Conservation (phyloP, 192 early-diverging fungal species). For the Chytriomyces hyalinus region DNA sequence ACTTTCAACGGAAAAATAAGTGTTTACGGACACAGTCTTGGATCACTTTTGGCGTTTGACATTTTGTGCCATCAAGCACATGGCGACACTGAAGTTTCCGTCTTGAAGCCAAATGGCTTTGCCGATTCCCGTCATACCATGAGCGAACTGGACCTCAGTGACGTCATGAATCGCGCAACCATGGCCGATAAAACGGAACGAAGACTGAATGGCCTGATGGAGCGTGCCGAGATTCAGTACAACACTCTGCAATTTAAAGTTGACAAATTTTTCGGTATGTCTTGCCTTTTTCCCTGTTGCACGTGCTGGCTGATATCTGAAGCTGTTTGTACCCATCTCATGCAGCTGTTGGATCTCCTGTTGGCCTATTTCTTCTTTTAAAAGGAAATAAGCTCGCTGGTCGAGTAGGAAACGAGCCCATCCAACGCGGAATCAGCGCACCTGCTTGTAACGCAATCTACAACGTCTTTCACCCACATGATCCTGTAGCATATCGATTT, state of each 20-base stretch:
- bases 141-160: slow-evolving; percentile 55
- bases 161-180: slow-evolving; percentile 39
- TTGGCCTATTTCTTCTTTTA: slow-evolving; percentile 78
- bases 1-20: slow-evolving; percentile 79
- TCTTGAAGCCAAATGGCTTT: neutral
- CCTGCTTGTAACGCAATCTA: slow-evolving; percentile 76
- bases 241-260: slow-evolving; percentile 69
- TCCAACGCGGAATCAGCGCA: slow-evolving; percentile 31
- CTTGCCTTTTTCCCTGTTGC: neutral
- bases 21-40: slow-evolving; percentile 80
- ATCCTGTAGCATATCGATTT: slow-evolving; percentile 76
- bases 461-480: slow-evolving; percentile 72
- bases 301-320: slow-evolving; percentile 14
- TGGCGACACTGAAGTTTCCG: slow-evolving; percentile 17
- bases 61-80: slow-evolving; percentile 73
- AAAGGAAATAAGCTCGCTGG: slow-evolving; percentile 69
- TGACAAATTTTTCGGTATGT: slow-evolving; percentile 73
- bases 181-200: neutral
- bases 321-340: neutral
- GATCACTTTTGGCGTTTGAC: slow-evolving; percentile 79
- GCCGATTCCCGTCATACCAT: neutral
- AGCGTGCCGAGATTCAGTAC: slow-evolving; percentile 40
- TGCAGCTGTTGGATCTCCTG: slow-evolving; percentile 76
- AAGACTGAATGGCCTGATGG: slow-evolving; percentile 48
- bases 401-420: slow-evolving; percentile 9